phyloP scores from a whole-genome alignment of 2,329 filamentous ascomycete species.

The Sclerotinia glacialis region DNA sequence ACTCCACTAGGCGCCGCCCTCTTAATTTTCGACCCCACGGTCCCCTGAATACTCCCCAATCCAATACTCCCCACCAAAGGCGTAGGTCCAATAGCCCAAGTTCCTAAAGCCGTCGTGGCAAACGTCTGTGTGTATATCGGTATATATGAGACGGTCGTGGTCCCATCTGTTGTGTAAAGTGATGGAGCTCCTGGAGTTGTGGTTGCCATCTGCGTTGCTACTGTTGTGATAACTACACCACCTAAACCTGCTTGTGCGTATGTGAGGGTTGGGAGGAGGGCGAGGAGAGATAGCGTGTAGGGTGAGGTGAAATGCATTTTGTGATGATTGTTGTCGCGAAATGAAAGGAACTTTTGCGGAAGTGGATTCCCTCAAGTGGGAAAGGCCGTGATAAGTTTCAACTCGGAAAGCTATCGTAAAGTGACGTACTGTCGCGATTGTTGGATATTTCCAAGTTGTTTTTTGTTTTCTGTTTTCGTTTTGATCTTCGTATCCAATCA shows the following conservation, averaged over 20 bases:
- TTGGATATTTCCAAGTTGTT: not conserved
- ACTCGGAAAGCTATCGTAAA: not conserved
- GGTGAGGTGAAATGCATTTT: not conserved
- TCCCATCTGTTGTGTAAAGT: not conserved
- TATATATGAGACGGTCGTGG: not conserved
- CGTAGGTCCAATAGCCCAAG: slow-evolving; percentile 34
- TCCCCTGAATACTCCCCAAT: slow-evolving; percentile 32
- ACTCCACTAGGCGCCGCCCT: slow-evolving; percentile 5
- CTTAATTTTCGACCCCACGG: slow-evolving; percentile 24
- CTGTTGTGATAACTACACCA: not conserved
- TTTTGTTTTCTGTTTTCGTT: not conserved
- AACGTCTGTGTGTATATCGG: slow-evolving; percentile 35
- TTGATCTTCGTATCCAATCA: not conserved
- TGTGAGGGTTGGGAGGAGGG: slow-evolving; percentile 6
- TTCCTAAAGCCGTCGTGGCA: slow-evolving; percentile 35
- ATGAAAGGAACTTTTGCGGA: not conserved
- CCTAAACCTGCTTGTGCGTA: slow-evolving; percentile 17
- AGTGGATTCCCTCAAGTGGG: not conserved
- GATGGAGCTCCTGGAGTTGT: not conserved
- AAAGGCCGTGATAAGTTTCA: not conserved
- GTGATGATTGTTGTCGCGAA: not conserved
- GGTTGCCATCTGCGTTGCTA: slow-evolving; percentile 14
- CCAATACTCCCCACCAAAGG: slow-evolving; percentile 33
- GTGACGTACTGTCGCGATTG: not conserved
- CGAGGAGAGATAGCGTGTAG: not conserved